Percentiles rank a stretch among this genome's conserved stretches.
phyloP scores from a whole-genome alignment of 129 eudicot species.

The Centella asiatica region DNA sequence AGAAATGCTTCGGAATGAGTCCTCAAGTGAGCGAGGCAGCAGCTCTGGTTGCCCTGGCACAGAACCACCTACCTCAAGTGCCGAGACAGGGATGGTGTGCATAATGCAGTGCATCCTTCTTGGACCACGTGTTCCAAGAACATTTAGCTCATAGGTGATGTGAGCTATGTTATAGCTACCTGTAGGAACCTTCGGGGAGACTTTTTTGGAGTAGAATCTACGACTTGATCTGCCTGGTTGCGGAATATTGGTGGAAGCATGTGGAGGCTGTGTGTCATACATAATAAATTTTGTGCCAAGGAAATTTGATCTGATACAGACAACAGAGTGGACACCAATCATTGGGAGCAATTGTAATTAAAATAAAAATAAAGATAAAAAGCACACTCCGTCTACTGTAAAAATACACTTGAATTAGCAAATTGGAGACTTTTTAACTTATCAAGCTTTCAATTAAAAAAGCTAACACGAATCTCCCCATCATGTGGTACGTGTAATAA shows the following conservation, averaged over 20 bases:
- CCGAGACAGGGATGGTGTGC: slow-evolving; percentile 73
- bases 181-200: slow-evolving; percentile 70
- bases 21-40: slow-evolving; percentile 54
- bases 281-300: slow-evolving; percentile 85
- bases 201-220: slow-evolving; percentile 62
- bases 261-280: slow-evolving; percentile 82
- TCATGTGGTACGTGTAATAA: background rate
- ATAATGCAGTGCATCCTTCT: slow-evolving; percentile 75
- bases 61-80: slow-evolving; percentile 59
- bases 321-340: background rate
- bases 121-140: slow-evolving; percentile 78
- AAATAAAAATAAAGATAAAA: background rate
- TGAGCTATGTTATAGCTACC: slow-evolving; percentile 79
- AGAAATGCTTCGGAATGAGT: slow-evolving; percentile 72
- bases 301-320: slow-evolving; percentile 57
- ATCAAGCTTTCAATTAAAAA: background rate
- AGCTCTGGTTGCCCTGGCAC: slow-evolving; percentile 81
- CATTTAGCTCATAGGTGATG: slow-evolving; percentile 71
- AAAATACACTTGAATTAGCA: background rate
- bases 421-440: background rate
- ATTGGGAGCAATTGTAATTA: background rate
- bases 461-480: background rate
- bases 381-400: background rate
- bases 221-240: slow-evolving; percentile 62
- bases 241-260: slow-evolving; percentile 36